These are phyloP conservation scores for Cyamopsis tetragonoloba DNA, from an alignment of 306 rosid genomes.

Conservation along the genomic window DNA sequence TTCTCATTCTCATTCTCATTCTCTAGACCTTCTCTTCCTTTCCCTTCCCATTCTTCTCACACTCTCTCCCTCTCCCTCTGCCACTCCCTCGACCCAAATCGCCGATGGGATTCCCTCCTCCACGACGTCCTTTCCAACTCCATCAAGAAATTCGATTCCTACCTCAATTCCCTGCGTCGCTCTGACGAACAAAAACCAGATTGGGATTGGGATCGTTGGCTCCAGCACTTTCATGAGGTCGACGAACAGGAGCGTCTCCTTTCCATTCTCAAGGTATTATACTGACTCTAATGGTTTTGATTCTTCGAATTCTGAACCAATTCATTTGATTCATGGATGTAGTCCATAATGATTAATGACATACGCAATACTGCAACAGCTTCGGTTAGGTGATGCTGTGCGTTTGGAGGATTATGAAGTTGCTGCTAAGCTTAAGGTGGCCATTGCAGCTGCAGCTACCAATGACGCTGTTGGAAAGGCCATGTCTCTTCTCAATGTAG, in stretches of 20 bases:
- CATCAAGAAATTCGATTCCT: not conserved
- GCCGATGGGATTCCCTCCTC: too few relatives aligned
- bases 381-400: not conserved
- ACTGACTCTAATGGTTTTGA: too few relatives aligned
- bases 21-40: not conserved
- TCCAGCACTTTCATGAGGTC: not conserved
- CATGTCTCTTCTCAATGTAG: not conserved
- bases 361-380: not conserved
- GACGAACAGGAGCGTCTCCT: not conserved
- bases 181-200: not conserved
- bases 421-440: constrained; percentile 6
- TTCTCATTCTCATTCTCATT: not conserved
- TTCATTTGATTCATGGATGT: not conserved
- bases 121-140: not conserved
- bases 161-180: not conserved
- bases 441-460: constrained; percentile 5
- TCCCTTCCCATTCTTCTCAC: not conserved
- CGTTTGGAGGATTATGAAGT: not conserved
- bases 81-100: too few relatives aligned
- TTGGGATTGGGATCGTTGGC: constrained; percentile 7
- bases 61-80: too few relatives aligned
- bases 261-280: not conserved
- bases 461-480: constrained; percentile 3
- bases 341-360: not conserved
- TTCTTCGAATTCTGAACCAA: not conserved